Evolutionary conservation across 192 early-diverging fungal species (phyloP), one percentile per base, ranked within the genome.

Genomic region (Backusella westeae): DNA sequence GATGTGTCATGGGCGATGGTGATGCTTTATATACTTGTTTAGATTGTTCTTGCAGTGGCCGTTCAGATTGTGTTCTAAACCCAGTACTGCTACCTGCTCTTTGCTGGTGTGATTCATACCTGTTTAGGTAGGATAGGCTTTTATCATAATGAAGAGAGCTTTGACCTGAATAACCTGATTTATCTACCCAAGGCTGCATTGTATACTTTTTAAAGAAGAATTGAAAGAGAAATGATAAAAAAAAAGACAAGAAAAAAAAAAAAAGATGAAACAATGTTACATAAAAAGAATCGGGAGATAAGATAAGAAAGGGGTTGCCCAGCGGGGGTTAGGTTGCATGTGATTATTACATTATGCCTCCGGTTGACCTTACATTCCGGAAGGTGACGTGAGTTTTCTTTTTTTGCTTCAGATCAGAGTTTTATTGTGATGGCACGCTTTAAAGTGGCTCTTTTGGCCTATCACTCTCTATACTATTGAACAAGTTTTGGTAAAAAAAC

Each of bases 111-210:
- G 56, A 29, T 63, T 63, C 56, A 29, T 63, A 29, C 34, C 35
- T 14, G 15, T 68, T 68, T 34, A 68, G 9, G 29, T 68, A 36
- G n/a, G 34, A 35, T 32, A 68, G 29, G 1, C 35, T 68, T 35
- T 19, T 14, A 21, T 68, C 67, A 68, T 68, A 68, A 4, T 68
- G 34, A 36, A 68, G 35, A 15, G 67, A 68, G 14, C 34, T 68
- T 36, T 68, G 67, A 15, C 36, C 39, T 46, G 35, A 29, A 71
- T 44, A 14, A 23, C 44, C 29, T 49, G 70, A 12, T 49, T 71
- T 71, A 49, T 71, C 70, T 19, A 29, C 10, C 70, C 70, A 71
- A 34, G 70, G 70, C 15, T 71, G 70, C 70, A 71, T 71, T 34
- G 29, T 68, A 2, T 68, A n/a, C 49, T 38, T 38, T 38, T 71